phyloP scores from a whole-genome alignment of 129 eudicot genomes.

The Chrysanthemum seticuspe region DNA sequence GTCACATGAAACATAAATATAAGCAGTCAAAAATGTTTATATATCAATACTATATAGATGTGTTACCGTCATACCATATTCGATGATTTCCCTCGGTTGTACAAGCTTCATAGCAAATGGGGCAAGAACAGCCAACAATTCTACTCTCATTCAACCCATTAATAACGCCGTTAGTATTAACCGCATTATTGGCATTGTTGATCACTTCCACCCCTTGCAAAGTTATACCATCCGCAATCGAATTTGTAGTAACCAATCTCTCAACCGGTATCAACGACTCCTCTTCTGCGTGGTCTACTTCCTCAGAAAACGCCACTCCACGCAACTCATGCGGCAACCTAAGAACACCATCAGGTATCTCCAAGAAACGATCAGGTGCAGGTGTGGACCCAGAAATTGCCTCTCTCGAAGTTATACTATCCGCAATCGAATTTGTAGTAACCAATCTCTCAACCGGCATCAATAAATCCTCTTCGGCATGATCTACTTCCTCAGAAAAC shows the following conservation, averaged over 20 bases:
- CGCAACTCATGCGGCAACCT: too few species aligned
- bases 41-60: not conserved
- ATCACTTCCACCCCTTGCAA: conserved; percentile 7
- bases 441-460: not conserved
- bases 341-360: too few species aligned
- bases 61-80: conserved; percentile 38
- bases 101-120: conserved; percentile 79
- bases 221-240: conserved; percentile 10
- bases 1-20: not conserved
- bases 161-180: conserved; percentile 2
- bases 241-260: not conserved
- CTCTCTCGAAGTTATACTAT: conserved; percentile 4
- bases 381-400: too few species aligned
- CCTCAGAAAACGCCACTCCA: too few species aligned
- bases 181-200: not conserved
- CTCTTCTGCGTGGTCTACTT: conserved; percentile 24
- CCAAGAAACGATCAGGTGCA: too few species aligned
- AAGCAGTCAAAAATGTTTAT: not conserved
- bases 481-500: conserved; percentile 1
- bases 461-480: conserved; percentile 23
- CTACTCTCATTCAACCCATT: conserved; percentile 28
- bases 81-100: conserved; percentile 57
- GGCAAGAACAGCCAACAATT: conserved; percentile 39
- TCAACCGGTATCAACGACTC: conserved; percentile 12
- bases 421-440: not conserved